phyloP scores from a whole-genome alignment of 441 rosid genomes.

The Corymbia citriodora region DNA sequence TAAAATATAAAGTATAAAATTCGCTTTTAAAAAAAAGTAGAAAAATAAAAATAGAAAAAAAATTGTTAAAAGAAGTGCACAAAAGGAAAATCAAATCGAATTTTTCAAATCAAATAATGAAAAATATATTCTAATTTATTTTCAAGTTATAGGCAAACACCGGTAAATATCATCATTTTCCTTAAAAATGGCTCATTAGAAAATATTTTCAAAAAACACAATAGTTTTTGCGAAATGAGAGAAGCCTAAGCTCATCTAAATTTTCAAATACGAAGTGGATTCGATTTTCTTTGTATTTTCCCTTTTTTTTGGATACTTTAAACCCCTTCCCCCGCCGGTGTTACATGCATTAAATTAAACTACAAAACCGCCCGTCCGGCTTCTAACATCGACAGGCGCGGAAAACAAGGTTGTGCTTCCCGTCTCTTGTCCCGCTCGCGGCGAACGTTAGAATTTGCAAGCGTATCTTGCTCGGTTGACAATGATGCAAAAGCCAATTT shows the following conservation, averaged over 20 bases:
- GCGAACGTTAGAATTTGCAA: background rate
- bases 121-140: too few species aligned
- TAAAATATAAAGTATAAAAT: too few species aligned
- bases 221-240: too few species aligned
- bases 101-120: too few species aligned
- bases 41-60: too few species aligned
- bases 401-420: background rate
- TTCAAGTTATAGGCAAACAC: too few species aligned
- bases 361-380: background rate
- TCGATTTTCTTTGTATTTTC: background rate
- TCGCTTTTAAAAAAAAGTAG: too few species aligned
- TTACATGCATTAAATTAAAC: background rate
- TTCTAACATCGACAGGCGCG: background rate
- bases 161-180: too few species aligned
- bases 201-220: too few species aligned
- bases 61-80: too few species aligned
- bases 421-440: background rate
- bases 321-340: background rate
- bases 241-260: background rate
- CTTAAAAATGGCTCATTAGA: too few species aligned
- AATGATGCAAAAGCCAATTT: background rate
- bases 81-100: too few species aligned
- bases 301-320: background rate
- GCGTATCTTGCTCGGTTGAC: background rate
- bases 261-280: background rate